Evolutionary conservation across 2,329 filamentous ascomycete species (phyloP), one percentile per base, ranked within the genome.

Genomic region (Stagonosporopsis cucurbitacearum): DNA sequence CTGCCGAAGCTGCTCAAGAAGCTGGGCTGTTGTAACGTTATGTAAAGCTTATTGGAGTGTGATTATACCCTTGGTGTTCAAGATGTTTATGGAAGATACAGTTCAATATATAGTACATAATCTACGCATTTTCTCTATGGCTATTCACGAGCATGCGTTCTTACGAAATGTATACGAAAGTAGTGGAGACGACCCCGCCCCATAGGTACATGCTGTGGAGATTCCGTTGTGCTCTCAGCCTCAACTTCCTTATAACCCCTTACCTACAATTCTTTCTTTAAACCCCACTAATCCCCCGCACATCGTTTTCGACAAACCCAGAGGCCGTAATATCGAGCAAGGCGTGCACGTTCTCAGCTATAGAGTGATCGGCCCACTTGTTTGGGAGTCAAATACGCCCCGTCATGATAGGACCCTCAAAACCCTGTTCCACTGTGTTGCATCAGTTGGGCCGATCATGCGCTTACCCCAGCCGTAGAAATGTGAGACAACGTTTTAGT

Each of bases 11-110:
- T 91, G 32, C 68, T 90, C 60, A 82, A 81, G 68, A 87, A 87
- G 77, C 72, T 92, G 72, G 77, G 79, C 36, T 93, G 89, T 77
- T 93, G 90, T 79, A 79, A 85, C 35, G 84, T 94, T 67, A 93
- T 93, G 90, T 94, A 61, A 58, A 35, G 6, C 25, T 15, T 41
- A 32, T 23, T 40, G 23, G 36, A 43, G 32, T 42, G 45, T 23
- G 42, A 58, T 58, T 47, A 60, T 60, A 60, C 58, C 58, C 58
- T 45, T 40, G 41, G 47, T 36, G 30, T 32, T 32, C 6, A 3
- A 15, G 40, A 43, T 48, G 40, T n/a, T 8, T 17, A 30, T 3
- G 9, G 17, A 32, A 19, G 13, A 13, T 37, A 15, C 23, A 30
- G 6, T 44, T 22, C 19, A 6, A 23, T 11, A 19, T 42, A n/a